A percentile compares a stretch with the other conserved stretches of the same genome.
phyloP scores from a whole-genome alignment of 2,329 filamentous ascomycete genomes.

The Alternaria postmessia region DNA sequence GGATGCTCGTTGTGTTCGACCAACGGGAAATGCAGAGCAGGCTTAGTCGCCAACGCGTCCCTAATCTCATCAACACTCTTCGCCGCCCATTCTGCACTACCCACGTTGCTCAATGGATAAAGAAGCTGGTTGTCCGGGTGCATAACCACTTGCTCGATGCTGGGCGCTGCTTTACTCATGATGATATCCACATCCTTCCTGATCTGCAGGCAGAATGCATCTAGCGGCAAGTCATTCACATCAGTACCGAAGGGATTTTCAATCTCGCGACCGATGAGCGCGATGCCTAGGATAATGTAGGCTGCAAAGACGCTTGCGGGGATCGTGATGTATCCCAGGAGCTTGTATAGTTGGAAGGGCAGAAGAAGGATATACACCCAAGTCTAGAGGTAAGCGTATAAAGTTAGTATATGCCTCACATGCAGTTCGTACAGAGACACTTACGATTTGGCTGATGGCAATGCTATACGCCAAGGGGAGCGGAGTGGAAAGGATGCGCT shows the following conservation, averaged over 20 bases:
- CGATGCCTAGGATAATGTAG: slow-evolving; percentile 84
- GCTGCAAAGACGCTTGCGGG: slow-evolving; percentile 74
- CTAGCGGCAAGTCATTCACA: slow-evolving; percentile 74
- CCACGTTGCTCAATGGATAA: slow-evolving; percentile 60
- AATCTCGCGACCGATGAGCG: slow-evolving; percentile 79
- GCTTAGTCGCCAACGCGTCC: slow-evolving; percentile 50
- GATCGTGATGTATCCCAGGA: slow-evolving; percentile 76
- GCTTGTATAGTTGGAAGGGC: slow-evolving; percentile 76
- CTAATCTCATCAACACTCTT: slow-evolving; percentile 52
- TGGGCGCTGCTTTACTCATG: slow-evolving; percentile 47
- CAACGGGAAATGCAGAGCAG: slow-evolving; percentile 25
- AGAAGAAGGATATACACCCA: slow-evolving; percentile 83
- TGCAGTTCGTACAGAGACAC: too few relatives aligned
- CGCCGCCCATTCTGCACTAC: slow-evolving; percentile 46
- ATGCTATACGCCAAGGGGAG: slow-evolving; percentile 86
- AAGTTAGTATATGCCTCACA: too few relatives aligned
- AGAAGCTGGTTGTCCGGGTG: slow-evolving; percentile 60
- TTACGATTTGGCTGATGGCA: slow-evolving; percentile 76
- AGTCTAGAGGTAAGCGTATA: slow-evolving; percentile 51
- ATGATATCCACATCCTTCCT: slow-evolving; percentile 77
- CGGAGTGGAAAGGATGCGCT: slow-evolving; percentile 82
- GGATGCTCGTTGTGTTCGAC: slow-evolving; percentile 21
- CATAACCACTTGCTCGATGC: slow-evolving; percentile 58
- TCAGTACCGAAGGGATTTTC: slow-evolving; percentile 87
- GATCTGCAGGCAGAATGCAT: slow-evolving; percentile 78